These are phyloP conservation scores for Apodospora peruviana DNA, from an alignment of 495 filamentous ascomycete species.

Conservation along the genomic window DNA sequence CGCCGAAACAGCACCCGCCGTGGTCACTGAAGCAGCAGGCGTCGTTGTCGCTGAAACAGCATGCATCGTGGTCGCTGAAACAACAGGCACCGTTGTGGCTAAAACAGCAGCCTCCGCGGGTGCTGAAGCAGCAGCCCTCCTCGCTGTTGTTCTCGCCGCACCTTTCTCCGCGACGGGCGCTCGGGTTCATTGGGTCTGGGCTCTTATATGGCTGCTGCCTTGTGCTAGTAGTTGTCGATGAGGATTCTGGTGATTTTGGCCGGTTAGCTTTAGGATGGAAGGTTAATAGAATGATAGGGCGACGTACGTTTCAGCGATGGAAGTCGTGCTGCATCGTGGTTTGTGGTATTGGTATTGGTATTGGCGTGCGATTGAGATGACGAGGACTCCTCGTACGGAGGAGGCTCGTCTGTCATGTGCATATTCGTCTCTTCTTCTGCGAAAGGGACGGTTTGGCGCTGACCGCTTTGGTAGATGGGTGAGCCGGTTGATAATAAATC, in stretches of 20 bases:
- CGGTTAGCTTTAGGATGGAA: too few species aligned
- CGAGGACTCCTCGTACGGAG: too few species aligned
- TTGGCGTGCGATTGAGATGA: too few species aligned
- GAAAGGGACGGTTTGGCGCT: too few species aligned
- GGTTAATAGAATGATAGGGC: too few species aligned
- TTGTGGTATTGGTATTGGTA: too few species aligned
- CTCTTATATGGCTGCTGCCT: neutral
- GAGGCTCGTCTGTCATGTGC: too few species aligned
- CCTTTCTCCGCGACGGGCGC: neutral
- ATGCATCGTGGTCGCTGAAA: neutral
- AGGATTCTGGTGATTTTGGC: neutral
- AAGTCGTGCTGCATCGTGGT: too few species aligned
- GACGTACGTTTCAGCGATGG: too few species aligned
- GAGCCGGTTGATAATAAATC: too few species aligned
- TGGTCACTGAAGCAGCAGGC: constrained; percentile 9
- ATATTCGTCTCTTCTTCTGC: too few species aligned
- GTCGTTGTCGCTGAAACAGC: constrained; percentile 8
- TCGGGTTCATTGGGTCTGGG: neutral
- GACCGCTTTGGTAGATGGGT: too few species aligned
- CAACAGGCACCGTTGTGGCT: neutral
- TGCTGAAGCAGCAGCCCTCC: neutral
- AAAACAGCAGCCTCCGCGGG: neutral
- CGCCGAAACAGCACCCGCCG: constrained; percentile 11
- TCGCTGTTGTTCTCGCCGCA: neutral
- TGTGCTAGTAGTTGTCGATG: neutral